Evolutionary conservation across 768 basidiomycete genomes (phyloP).

Genomic region (Calocybe indica): DNA sequence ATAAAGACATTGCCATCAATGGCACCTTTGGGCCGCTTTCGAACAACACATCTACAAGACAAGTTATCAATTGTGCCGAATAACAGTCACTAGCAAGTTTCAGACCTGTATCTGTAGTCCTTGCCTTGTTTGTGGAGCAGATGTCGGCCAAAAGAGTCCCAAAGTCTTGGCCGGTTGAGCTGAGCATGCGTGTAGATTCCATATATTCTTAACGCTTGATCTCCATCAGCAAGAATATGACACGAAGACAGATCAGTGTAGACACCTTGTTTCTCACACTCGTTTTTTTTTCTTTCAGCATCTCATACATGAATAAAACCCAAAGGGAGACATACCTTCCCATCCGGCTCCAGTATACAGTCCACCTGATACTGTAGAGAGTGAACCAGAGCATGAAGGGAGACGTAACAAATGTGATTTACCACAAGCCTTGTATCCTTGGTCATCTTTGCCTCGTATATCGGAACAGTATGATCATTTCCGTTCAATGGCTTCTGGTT

Average conservation of each 20-base stretch:
- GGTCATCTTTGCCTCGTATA: constrained; percentile 68
- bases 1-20: constrained; percentile 29
- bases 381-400: constrained; percentile 2
- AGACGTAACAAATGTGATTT: constrained; percentile 10
- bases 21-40: constrained; percentile 30
- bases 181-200: constrained; percentile 35
- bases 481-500: constrained; percentile 59
- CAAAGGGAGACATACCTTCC: constrained; percentile 11
- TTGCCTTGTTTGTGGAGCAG: constrained; percentile 25
- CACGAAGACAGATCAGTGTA: not conserved
- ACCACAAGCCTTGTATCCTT: constrained; percentile 46
- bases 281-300: constrained; percentile 12
- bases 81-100: no score
- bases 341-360: constrained; percentile 32
- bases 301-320: no score
- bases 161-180: constrained; percentile 23
- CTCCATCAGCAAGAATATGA: not conserved
- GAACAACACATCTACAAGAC: not conserved
- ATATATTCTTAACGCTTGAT: constrained; percentile 27
- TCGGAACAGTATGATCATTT: constrained; percentile 38
- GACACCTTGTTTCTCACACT: constrained; percentile 16
- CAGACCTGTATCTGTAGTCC: constrained; percentile 48
- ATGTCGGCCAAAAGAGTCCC: constrained; percentile 32
- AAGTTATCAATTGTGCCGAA: not conserved
- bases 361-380: constrained; percentile 41